Evolutionary conservation across 2,329 filamentous ascomycete genomes (phyloP).

Genomic region (Zelopaecilomyces penicillatus): DNA sequence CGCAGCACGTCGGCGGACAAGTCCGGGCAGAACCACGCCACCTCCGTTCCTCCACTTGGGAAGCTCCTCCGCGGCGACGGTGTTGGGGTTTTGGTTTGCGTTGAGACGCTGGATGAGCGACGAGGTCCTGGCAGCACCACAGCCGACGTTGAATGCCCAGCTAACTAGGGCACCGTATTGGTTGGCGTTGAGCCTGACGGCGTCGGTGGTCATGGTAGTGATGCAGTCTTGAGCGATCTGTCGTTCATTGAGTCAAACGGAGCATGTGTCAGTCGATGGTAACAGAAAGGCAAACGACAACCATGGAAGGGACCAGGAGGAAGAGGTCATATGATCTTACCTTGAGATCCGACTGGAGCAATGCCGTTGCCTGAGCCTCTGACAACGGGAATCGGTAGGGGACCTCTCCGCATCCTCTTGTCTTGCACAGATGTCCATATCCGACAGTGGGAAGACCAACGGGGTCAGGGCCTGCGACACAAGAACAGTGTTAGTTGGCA

Average conservation of each 20-base stretch:
- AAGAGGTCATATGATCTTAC: too few relatives aligned
- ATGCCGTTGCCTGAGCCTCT: slow-evolving; percentile 27
- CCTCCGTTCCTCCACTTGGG: slow-evolving; percentile 39
- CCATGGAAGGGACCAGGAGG: too few relatives aligned
- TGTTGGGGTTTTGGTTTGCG: slow-evolving; percentile 31
- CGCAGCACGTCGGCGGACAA: slow-evolving; percentile 34
- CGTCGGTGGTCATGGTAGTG: slow-evolving; percentile 21
- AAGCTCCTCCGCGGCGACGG: slow-evolving; percentile 35
- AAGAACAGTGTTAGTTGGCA: too few relatives aligned
- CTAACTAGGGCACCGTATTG: slow-evolving; percentile 44
- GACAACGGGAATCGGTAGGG: slow-evolving; percentile 37
- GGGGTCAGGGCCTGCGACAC: slow-evolving; percentile 26
- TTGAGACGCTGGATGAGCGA: slow-evolving; percentile 35
- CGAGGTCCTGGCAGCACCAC: slow-evolving; percentile 30
- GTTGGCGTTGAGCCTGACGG: slow-evolving; percentile 30
- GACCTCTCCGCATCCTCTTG: slow-evolving; percentile 34
- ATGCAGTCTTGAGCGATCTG: slow-evolving; percentile 20
- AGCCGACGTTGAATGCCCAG: slow-evolving; percentile 44
- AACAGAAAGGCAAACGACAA: too few relatives aligned
- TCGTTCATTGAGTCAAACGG: too few relatives aligned
- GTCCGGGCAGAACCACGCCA: slow-evolving; percentile 30
- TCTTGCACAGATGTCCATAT: slow-evolving; percentile 41
- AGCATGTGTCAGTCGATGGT: too few relatives aligned
- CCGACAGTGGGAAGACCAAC: slow-evolving; percentile 41
- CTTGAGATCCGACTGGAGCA: slow-evolving; percentile 31